Base-by-base conservation (phyloP, 352 stramenopile genomes). In the Pythium dissimile region DNA sequence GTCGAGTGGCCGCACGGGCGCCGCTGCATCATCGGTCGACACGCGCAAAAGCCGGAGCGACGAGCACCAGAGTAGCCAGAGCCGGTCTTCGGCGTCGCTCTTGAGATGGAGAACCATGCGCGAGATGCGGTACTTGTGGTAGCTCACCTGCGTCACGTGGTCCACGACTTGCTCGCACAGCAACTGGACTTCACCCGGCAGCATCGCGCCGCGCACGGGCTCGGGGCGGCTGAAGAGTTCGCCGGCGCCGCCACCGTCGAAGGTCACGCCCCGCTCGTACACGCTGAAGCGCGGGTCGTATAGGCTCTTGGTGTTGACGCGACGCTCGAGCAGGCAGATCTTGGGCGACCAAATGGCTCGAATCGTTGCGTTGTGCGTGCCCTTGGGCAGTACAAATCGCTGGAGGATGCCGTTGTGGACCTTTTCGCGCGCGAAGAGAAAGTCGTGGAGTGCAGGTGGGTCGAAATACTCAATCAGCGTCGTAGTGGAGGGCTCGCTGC, bases 21-120 rank as follows among this genome's bases (percentile, higher is more conserved):
- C 16, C 24, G 41, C 24, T 12, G 34, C 30, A 10, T 61, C 50
- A n/a, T n/a, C n/a, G n/a, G n/a, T n/a, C 4, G 18, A 32, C 3
- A 26, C 50, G 30, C 61, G 73, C 9, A 80, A 59, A 3, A 97
- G 75, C 26, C 93, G 83, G 24, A 98, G 75, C 8, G 93, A 98
- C 23, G 87, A 96, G 59, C 83, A 96, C 89, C 93, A 98, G 13
- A 98, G 81, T 31, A 99, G 66, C 93, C 94, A 98, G 0, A 99
- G 66, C 9, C 86, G 86, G 68, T 97, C 94, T 21, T 96, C 83
- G 0, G 89, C 79, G 61, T 98, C 95, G 12, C 93, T 80, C 67
- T 98, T 98, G 56, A 99, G 93, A 61, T 98, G 96, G 6, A 98
- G 39, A n/a, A 97, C 91, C 86, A 98, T 97, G 38, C 93, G 80